phyloP scores from a whole-genome alignment of 2,329 filamentous ascomycete genomes.

The Fusarium duplospermum region DNA sequence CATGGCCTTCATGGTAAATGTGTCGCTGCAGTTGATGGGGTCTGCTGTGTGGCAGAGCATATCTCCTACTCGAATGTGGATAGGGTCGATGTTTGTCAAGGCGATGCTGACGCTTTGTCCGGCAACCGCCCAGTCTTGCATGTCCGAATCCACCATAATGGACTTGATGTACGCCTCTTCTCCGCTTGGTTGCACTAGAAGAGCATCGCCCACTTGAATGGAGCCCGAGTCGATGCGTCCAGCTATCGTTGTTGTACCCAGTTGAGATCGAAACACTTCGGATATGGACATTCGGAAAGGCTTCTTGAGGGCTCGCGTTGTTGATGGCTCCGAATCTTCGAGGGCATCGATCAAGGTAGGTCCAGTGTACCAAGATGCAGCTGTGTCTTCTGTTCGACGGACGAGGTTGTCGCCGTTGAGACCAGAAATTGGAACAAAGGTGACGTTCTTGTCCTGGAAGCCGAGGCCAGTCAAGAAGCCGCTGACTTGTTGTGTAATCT shows the following conservation, averaged over 20 bases:
- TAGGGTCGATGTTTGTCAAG: conserved; percentile 84
- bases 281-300: conserved; percentile 88
- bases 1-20: conserved; percentile 84
- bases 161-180: conserved; percentile 86
- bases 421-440: conserved; percentile 90
- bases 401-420: conserved; percentile 89
- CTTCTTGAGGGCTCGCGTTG: conserved; percentile 74
- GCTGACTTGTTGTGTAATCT: conserved; percentile 85
- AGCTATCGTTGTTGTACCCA: conserved; percentile 85
- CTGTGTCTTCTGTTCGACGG: conserved; percentile 63
- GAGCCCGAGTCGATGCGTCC: conserved; percentile 88
- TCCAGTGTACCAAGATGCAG: conserved; percentile 82
- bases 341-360: conserved; percentile 84
- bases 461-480: conserved; percentile 86
- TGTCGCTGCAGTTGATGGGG: conserved; percentile 77
- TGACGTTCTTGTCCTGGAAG: conserved; percentile 83
- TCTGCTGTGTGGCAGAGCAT: conserved; percentile 79
- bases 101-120: conserved; percentile 91
- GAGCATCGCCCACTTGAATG: conserved; percentile 83
- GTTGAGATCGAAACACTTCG: conserved; percentile 85
- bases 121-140: conserved; percentile 89
- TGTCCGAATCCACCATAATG: conserved; percentile 79
- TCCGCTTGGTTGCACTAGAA: conserved; percentile 83
- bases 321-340: conserved; percentile 81
- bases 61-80: conserved; percentile 85